phyloP scores from a whole-genome alignment of 306 rosid genomes.

The Quercus bicolor region DNA sequence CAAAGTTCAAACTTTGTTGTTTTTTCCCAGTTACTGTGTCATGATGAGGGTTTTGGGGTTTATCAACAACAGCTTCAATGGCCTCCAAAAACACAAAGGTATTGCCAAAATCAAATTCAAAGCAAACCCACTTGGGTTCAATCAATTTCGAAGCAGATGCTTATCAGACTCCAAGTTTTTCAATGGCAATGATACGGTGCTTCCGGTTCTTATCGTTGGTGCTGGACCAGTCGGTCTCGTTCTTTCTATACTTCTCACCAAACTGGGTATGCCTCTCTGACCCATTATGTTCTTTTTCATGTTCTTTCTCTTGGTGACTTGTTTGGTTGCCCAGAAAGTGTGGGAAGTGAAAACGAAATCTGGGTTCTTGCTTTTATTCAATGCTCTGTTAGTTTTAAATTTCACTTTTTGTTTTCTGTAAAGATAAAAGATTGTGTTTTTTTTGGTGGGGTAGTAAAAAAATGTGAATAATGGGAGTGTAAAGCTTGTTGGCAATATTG shows the following conservation, averaged over 20 bases:
- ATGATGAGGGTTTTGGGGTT: conserved; percentile 27
- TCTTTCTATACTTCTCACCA: conserved; percentile 45
- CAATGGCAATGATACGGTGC: conserved; percentile 31
- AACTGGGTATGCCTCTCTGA: conserved; percentile 30
- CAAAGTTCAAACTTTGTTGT: neutral
- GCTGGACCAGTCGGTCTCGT: conserved; percentile 64
- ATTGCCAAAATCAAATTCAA: conserved; percentile 14
- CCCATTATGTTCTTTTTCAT: neutral
- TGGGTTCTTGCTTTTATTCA: neutral
- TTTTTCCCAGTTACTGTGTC: neutral
- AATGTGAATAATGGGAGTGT: neutral
- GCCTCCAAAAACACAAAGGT: neutral
- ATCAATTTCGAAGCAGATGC: conserved; percentile 21
- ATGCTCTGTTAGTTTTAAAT: neutral
- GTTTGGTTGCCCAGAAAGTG: neutral
- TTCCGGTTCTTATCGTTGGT: conserved; percentile 55
- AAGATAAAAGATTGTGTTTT: neutral
- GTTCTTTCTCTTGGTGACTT: neutral
- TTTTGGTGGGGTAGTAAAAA: neutral
- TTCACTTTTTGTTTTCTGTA: too few species aligned
- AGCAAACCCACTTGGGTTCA: conserved; percentile 8
- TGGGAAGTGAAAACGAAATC: neutral
- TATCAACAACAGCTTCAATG: conserved; percentile 24
- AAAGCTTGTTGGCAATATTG: neutral
- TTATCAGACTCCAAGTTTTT: conserved; percentile 31